phyloP scores from a whole-genome alignment of 176 grass and related monocot genomes.

The Eremochloa ophiuroides region DNA sequence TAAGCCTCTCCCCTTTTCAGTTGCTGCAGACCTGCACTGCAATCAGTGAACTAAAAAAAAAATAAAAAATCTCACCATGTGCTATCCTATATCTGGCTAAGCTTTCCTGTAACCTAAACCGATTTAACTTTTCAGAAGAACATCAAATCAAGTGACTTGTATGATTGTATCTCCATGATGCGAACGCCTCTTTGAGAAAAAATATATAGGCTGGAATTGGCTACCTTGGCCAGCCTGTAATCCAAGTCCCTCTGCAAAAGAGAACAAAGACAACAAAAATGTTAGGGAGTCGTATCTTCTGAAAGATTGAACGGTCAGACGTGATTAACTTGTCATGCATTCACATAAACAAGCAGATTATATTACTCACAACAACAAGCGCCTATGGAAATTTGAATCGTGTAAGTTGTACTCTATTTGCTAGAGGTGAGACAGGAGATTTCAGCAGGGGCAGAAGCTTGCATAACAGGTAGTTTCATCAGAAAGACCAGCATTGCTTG shows the following conservation, averaged over 20 bases:
- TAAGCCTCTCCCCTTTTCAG: neutral
- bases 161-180: slow-evolving; percentile 3
- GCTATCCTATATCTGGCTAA: slow-evolving; percentile 37
- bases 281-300: neutral
- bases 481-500: neutral
- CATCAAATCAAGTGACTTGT: slow-evolving; percentile 33
- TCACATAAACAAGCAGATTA: neutral
- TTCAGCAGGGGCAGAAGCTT: neutral
- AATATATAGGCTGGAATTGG: slow-evolving; percentile 18
- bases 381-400: neutral
- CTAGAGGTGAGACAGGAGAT: neutral
- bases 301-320: neutral
- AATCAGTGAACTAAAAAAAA: slow-evolving; percentile 39
- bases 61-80: slow-evolving; percentile 34
- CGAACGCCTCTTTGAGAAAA: slow-evolving; percentile 3
- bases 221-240: slow-evolving; percentile 11
- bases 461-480: neutral
- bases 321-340: neutral
- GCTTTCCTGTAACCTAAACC: slow-evolving; percentile 42
- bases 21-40: slow-evolving; percentile 18
- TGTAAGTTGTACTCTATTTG: neutral
- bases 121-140: slow-evolving; percentile 31
- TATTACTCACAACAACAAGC: neutral
- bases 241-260: slow-evolving; percentile 35
- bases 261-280: neutral